Conservation (phyloP, 495 filamentous ascomycete genomes). For the Neurospora sp. region DNA sequence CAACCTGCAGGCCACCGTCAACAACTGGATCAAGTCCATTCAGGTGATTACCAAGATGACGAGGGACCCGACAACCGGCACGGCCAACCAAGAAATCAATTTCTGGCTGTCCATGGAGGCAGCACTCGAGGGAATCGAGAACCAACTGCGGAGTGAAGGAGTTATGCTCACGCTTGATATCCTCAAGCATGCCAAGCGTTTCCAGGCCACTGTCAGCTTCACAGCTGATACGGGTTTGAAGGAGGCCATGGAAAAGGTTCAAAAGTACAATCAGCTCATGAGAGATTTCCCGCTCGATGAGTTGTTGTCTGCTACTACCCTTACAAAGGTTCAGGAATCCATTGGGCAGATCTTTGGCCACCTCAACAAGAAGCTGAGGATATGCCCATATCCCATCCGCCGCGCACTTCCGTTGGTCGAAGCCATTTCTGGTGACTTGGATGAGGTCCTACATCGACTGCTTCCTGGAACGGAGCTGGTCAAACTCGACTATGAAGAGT, state of each 20-base stretch:
- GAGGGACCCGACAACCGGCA: constrained; percentile 76
- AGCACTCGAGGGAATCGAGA: constrained; percentile 79
- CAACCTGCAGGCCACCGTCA: constrained; percentile 83
- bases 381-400: constrained; percentile 87
- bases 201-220: constrained; percentile 94
- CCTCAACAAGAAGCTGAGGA: constrained; percentile 91
- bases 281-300: constrained; percentile 95
- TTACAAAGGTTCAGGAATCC: constrained; percentile 84
- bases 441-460: constrained; percentile 71
- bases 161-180: constrained; percentile 89
- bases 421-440: constrained; percentile 92
- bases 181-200: constrained; percentile 88
- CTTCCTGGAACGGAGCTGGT: constrained; percentile 80
- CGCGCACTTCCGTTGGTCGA: constrained; percentile 90
- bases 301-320: constrained; percentile 78
- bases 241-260: constrained; percentile 87
- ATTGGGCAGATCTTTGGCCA: constrained; percentile 81
- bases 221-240: constrained; percentile 87
- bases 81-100: constrained; percentile 92
- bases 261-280: constrained; percentile 98
- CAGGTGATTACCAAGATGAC: constrained; percentile 94
- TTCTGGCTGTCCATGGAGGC: constrained; percentile 97
- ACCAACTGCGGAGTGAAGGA: constrained; percentile 76
- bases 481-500: constrained; percentile 85
- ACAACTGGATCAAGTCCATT: constrained; percentile 96